Base-by-base conservation (phyloP, 2,329 filamentous ascomycete genomes). In the Sclerotinia glacialis region DNA sequence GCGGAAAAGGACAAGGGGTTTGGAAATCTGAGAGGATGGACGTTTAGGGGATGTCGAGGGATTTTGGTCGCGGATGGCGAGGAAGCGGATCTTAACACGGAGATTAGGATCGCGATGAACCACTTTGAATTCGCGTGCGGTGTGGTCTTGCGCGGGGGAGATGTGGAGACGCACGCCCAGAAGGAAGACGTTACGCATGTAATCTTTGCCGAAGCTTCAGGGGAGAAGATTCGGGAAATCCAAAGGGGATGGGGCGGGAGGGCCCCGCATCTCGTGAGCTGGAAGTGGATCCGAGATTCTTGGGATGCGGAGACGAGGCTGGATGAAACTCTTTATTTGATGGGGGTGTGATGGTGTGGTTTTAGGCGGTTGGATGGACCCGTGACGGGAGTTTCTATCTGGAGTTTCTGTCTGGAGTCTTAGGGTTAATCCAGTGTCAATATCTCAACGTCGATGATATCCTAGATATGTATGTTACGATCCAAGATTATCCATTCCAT, bases 261-360 rank as follows among this genome's bases (percentile, higher is more conserved):
- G 8, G 79, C 75, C 64, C 91, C 93, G 0, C 82, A 91, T 70
- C 78, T 94, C 8, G 89, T 97, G 2, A 84, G 80, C 0, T 76
- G 82, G 12, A 80, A 81, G 18, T 99, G 95, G 95, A 78, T 97
- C 0, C 83, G 88, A 61, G 87, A 90, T 63, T 91, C 91, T 73
- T 97, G 93, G 92, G 82, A 81, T 67, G 91, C 94, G 76, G 83
- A 82, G 70, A 96, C 92, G 0, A 74, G 90, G 68, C 76, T 97
- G 56, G 92, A 96, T 71, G 94, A 97, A 79, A 91, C 94, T 73
- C 78, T 80, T 50, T 87, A 83, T 72, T 75, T 73, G 14, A 54
- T 74, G 5, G 44, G 26, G 4, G 3, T 23, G 5, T n/a, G 34
- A 31, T 37, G 8, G 12, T n/a, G 21, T 21, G 9, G 3, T 5